A percentile compares a stretch with the other conserved stretches of the same genome.
Evolutionary conservation across 2,329 filamentous ascomycete species (phyloP).

Genomic region (Verticillium alfalfae): DNA sequence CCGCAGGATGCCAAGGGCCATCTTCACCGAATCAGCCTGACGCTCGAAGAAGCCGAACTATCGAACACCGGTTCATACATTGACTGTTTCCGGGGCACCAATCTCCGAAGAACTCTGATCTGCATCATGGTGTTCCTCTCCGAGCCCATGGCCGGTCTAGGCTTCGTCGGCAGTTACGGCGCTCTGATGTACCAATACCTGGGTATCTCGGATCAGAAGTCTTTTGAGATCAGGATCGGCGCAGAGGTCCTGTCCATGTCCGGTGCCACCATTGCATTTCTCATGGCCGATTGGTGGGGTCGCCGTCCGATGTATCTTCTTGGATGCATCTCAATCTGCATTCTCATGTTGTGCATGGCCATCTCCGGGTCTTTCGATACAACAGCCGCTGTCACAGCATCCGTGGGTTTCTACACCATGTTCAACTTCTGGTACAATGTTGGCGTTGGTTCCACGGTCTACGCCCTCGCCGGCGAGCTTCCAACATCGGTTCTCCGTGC

Average conservation of each 20-base stretch:
- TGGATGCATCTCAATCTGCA: constrained; percentile 15
- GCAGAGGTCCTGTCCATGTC: constrained; percentile 21
- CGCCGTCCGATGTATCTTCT: constrained; percentile 20
- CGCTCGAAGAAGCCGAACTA: constrained; percentile 14
- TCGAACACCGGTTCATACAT: constrained; percentile 19
- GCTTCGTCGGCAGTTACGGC: constrained; percentile 13
- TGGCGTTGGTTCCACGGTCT: constrained; percentile 14
- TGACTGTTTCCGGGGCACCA: constrained; percentile 40
- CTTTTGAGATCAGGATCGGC: constrained; percentile 20
- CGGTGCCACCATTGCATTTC: constrained; percentile 19
- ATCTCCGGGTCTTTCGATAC: constrained; percentile 17
- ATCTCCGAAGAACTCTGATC: constrained; percentile 38
- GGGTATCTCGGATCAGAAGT: constrained; percentile 17
- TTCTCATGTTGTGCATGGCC: constrained; percentile 20
- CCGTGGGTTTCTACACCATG: constrained; percentile 12
- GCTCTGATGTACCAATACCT: constrained; percentile 19
- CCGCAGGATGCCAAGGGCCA: constrained; percentile 9
- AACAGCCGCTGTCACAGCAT: constrained; percentile 15
- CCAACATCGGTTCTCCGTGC: constrained; percentile 10
- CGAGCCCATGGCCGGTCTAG: constrained; percentile 13
- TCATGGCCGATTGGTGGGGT: constrained; percentile 18
- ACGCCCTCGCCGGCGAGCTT: constrained; percentile 15
- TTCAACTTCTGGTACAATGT: constrained; percentile 13
- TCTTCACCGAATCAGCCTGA: constrained; percentile 13
- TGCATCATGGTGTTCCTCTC: constrained; percentile 15